A percentile compares a stretch with the other conserved stretches of the same genome.
Conservation (phyloP, 768 basidiomycete species). For the Tricholoma bakamatsutake region DNA sequence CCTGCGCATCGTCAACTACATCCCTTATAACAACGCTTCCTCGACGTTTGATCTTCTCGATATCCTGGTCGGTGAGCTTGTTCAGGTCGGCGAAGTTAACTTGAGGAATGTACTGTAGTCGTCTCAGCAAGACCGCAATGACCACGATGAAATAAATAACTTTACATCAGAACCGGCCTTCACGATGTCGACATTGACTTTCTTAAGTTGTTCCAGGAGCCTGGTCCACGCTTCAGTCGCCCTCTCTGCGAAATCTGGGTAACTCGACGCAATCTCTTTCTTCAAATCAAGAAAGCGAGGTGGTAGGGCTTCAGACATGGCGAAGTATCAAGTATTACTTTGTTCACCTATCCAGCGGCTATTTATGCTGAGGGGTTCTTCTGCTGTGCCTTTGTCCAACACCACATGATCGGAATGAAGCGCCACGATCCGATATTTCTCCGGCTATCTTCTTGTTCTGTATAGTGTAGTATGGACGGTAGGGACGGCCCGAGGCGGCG, state of each 20-base stretch:
- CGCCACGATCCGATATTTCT: background rate
- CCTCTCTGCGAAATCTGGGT: constrained; percentile 45
- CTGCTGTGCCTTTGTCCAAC: background rate
- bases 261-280: constrained; percentile 43
- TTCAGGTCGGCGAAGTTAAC: constrained; percentile 51
- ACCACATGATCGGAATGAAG: background rate
- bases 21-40: constrained; percentile 59
- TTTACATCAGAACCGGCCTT: constrained; percentile 45
- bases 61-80: constrained; percentile 36
- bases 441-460: background rate
- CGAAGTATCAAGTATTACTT: background rate
- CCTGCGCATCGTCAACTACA: constrained; percentile 53
- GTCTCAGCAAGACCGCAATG: background rate
- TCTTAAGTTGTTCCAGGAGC: constrained; percentile 45
- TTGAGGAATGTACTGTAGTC: constrained; percentile 51
- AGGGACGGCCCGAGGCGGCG: too few species aligned
- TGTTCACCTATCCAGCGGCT: background rate
- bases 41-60: constrained; percentile 44
- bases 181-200: constrained; percentile 38
- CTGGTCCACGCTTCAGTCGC: constrained; percentile 54
- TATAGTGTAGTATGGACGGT: too few species aligned
- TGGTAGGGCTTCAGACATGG: constrained; percentile 22
- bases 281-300: constrained; percentile 55
- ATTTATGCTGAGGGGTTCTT: background rate
- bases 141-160: background rate